Conservation (phyloP, 2,329 filamentous ascomycete species). For the Mycosphaerella sp. region DNA sequence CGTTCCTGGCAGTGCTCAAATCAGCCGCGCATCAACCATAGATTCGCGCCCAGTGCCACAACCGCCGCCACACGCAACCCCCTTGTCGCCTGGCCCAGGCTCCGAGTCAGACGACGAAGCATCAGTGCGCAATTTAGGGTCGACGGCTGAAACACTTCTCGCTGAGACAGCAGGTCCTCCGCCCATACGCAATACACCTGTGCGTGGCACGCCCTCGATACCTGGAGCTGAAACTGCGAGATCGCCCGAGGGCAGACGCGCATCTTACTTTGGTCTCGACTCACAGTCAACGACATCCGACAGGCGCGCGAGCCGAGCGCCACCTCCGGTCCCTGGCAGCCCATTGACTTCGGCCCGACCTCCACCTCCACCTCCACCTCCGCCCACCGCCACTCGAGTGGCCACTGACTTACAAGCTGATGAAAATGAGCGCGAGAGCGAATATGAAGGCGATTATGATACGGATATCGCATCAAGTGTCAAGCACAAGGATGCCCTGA, state of each 20-base stretch:
- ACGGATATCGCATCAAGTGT: constrained; percentile 92
- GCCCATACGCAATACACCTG: constrained; percentile 28
- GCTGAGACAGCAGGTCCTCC: constrained; percentile 25
- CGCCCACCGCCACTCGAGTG: constrained; percentile 35
- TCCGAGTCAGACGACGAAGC: constrained; percentile 88
- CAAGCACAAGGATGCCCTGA: constrained; percentile 90
- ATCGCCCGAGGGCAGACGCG: constrained; percentile 34
- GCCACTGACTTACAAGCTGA: constrained; percentile 32
- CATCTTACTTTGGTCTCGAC: constrained; percentile 39
- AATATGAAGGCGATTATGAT: constrained; percentile 97
- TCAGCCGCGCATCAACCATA: constrained; percentile 16
- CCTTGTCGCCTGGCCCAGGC: constrained; percentile 63
- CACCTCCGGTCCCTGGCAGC: constrained; percentile 35
- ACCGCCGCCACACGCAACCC: constrained; percentile 29
- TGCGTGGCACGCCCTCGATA: constrained; percentile 34
- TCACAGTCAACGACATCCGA: constrained; percentile 33
- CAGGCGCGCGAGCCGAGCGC: constrained; percentile 34
- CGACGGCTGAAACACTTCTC: constrained; percentile 36
- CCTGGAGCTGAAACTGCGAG: constrained; percentile 26
- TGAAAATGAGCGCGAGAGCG: constrained; percentile 70
- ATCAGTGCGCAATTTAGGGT: constrained; percentile 46
- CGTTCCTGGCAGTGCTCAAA: constrained; percentile 15
- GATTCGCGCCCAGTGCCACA: constrained; percentile 33
- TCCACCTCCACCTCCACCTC: constrained; percentile 46
- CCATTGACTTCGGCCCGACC: constrained; percentile 36